phyloP scores from a whole-genome alignment of 768 basidiomycete species.

The Collybia nuda region DNA sequence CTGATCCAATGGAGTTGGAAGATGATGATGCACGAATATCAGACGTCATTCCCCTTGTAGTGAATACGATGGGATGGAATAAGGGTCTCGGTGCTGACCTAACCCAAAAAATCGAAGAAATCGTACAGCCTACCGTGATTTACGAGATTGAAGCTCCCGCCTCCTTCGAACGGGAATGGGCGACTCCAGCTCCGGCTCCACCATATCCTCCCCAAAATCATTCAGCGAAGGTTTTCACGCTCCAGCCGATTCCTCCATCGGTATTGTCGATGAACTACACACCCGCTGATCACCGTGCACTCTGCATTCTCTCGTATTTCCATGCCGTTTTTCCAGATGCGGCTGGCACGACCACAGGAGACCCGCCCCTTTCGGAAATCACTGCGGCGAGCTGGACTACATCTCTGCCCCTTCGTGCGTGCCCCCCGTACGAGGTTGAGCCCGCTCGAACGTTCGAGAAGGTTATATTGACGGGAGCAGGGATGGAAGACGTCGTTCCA shows the following conservation, averaged over 20 bases:
- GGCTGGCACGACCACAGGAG: background rate
- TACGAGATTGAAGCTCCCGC: slow-evolving; percentile 46
- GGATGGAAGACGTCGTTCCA: slow-evolving; percentile 74
- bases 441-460: slow-evolving; percentile 54
- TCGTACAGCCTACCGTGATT: slow-evolving; percentile 58
- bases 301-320: slow-evolving; percentile 78
- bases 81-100: slow-evolving; percentile 92
- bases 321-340: slow-evolving; percentile 42
- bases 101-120: slow-evolving; percentile 63
- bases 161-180: slow-evolving; percentile 17
- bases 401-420: slow-evolving; percentile 62
- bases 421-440: slow-evolving; percentile 72
- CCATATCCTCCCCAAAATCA: background rate
- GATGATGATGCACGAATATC: slow-evolving; percentile 35
- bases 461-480: slow-evolving; percentile 70
- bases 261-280: slow-evolving; percentile 42
- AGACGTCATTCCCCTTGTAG: slow-evolving; percentile 75
- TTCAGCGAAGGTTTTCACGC: slow-evolving; percentile 33
- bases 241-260: slow-evolving; percentile 46
- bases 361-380: slow-evolving; percentile 23
- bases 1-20: slow-evolving; percentile 22
- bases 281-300: slow-evolving; percentile 68
- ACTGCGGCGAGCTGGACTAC: slow-evolving; percentile 64
- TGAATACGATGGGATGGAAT: slow-evolving; percentile 97
- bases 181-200: slow-evolving; percentile 9